Conservation (phyloP, 2,329 filamentous ascomycete species). For the Aspergillus sp. region DNA sequence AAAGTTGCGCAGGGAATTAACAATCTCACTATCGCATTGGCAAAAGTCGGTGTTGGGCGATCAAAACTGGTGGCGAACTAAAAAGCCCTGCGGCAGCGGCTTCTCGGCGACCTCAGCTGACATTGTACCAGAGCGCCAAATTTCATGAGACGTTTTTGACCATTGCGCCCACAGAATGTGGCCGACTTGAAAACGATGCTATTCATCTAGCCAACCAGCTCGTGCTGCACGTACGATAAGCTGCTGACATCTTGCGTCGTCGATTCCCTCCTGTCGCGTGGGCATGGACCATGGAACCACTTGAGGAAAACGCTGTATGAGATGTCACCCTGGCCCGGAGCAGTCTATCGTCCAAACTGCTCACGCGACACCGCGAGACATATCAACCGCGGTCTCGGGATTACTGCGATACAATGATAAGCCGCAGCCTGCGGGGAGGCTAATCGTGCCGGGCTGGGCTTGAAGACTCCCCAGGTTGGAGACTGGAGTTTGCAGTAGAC, state of each 20-base stretch:
- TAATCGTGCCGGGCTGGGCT: background rate
- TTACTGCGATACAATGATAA: background rate
- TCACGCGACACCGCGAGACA: background rate
- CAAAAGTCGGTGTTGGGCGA: too few relatives aligned
- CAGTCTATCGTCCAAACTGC: background rate
- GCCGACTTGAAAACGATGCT: background rate
- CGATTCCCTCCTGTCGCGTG: slow-evolving; percentile 3
- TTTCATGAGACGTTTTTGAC: background rate
- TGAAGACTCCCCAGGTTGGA: background rate
- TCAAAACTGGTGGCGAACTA: background rate
- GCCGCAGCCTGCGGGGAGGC: background rate
- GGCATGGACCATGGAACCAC: background rate
- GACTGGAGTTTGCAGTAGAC: background rate
- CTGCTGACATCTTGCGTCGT: background rate
- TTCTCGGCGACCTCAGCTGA: background rate
- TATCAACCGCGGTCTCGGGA: background rate
- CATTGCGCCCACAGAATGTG: background rate
- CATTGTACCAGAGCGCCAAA: background rate
- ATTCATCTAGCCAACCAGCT: background rate
- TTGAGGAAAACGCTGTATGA: background rate
- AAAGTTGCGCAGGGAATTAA: too few relatives aligned
- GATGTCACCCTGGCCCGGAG: background rate
- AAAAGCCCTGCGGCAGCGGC: background rate
- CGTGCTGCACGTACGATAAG: slow-evolving; percentile 2
- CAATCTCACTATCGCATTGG: too few relatives aligned